These are phyloP conservation scores for Suhomyces wounanorum DNA, from an alignment of 1,139 yeast genomes.

Conservation along the genomic window DNA sequence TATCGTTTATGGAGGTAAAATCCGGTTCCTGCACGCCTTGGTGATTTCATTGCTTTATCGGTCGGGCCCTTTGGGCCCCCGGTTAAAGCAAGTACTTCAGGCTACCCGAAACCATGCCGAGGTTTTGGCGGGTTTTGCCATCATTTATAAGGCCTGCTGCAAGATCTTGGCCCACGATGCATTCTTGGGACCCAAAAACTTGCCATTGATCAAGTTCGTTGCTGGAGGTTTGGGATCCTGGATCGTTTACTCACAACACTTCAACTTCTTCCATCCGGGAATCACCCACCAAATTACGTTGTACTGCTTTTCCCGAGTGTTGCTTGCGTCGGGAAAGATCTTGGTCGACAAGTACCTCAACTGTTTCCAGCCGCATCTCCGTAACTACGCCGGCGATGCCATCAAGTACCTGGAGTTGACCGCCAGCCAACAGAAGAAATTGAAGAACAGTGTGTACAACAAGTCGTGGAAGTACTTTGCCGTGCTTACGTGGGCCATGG, in stretches of 20 bases:
- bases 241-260: slow-evolving; percentile 64
- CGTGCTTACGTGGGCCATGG: slow-evolving; percentile 72
- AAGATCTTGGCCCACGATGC: slow-evolving; percentile 36
- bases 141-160: slow-evolving; percentile 52
- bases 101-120: slow-evolving; percentile 70
- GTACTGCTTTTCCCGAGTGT: slow-evolving; percentile 61
- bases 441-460: slow-evolving; percentile 38
- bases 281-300: slow-evolving; percentile 62
- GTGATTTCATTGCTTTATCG: slow-evolving; percentile 63
- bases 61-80: slow-evolving; percentile 47
- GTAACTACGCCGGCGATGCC: slow-evolving; percentile 23
- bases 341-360: slow-evolving; percentile 40
- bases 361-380: slow-evolving; percentile 39
- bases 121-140: slow-evolving; percentile 67
- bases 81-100: slow-evolving; percentile 50
- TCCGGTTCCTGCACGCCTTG: slow-evolving; percentile 73
- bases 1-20: slow-evolving; percentile 69
- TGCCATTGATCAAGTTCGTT: slow-evolving; percentile 46
- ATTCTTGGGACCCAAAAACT: slow-evolving; percentile 36
- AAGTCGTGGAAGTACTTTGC: slow-evolving; percentile 67
- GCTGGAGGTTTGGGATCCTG: slow-evolving; percentile 70
- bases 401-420: slow-evolving; percentile 34
- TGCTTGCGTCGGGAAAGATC: slow-evolving; percentile 55
- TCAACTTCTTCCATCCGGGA: slow-evolving; percentile 46
- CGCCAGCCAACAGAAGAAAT: slow-evolving; percentile 35